Conservation (phyloP, 345 rosid genomes). For the Erysimum cheiranthoides region DNA sequence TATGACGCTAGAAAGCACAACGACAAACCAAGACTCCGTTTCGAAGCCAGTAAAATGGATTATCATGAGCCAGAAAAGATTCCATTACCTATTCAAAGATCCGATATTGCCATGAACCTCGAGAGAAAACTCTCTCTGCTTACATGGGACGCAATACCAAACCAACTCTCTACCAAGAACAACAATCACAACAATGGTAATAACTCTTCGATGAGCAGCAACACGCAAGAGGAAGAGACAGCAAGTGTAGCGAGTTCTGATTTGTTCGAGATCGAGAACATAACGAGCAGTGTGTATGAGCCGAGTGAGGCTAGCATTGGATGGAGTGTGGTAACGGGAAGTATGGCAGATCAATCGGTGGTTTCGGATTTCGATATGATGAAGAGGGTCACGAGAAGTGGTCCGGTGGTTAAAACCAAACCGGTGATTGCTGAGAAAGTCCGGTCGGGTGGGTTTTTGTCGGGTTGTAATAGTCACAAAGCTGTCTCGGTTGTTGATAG, state of each 20-base stretch:
- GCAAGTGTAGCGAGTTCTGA: conserved; percentile 89
- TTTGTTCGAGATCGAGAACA: conserved; percentile 83
- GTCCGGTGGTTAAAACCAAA: conserved; percentile 34
- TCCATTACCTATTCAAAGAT: conserved; percentile 60
- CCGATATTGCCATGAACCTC: conserved; percentile 47
- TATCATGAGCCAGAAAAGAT: conserved; percentile 39
- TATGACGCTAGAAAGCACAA: conserved; percentile 45
- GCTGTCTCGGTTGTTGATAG: conserved; percentile 66
- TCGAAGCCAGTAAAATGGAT: conserved; percentile 35
- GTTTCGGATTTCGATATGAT: conserved; percentile 60
- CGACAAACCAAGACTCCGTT: conserved; percentile 33
- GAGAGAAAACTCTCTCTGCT: conserved; percentile 61
- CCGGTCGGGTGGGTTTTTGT: conserved; percentile 52
- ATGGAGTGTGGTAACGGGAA: conserved; percentile 92
- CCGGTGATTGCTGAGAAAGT: conserved; percentile 44
- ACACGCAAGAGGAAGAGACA: conserved; percentile 63
- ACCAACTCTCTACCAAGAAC: conserved; percentile 39
- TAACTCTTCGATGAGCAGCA: conserved; percentile 43
- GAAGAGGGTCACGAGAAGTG: conserved; percentile 41
- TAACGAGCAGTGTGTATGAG: conserved; percentile 62
- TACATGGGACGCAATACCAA: conserved; percentile 56
- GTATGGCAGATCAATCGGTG: conserved; percentile 71
- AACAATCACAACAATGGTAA: conserved; percentile 49
- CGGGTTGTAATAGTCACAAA: conserved; percentile 79
- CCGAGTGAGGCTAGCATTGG: conserved; percentile 92